Conservation (phyloP, 1,284 basidiomycete genomes). For the Malassezia psittaci region DNA sequence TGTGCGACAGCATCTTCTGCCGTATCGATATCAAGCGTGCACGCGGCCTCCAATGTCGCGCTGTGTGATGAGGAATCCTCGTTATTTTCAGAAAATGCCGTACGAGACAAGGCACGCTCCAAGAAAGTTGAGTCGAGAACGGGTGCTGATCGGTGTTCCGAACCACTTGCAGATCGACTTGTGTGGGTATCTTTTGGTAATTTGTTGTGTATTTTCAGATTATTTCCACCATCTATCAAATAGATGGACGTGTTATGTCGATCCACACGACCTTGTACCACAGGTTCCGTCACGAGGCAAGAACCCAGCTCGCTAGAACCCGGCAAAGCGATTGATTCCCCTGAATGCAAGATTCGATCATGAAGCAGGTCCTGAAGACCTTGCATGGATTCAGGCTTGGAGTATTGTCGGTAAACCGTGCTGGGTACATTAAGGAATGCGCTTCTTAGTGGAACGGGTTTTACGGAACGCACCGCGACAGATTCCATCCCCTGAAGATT, state of each 20-base stretch:
- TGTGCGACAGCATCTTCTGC: conserved; percentile 19
- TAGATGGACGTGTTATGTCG: conserved; percentile 21
- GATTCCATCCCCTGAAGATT: neutral
- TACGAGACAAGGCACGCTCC: conserved; percentile 26
- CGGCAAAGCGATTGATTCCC: conserved; percentile 17
- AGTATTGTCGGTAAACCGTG: conserved; percentile 18
- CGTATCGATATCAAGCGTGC: neutral
- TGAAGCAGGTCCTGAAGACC: conserved; percentile 18
- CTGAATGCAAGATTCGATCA: conserved; percentile 25
- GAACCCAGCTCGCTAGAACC: conserved; percentile 13
- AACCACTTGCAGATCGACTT: neutral
- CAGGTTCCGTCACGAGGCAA: conserved; percentile 34
- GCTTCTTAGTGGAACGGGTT: conserved; percentile 21
- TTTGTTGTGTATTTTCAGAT: neutral
- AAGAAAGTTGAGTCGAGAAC: conserved; percentile 37
- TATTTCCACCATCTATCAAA: conserved; percentile 16
- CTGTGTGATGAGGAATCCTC: conserved; percentile 2
- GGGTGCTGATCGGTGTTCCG: conserved; percentile 5
- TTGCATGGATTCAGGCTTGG: conserved; percentile 13
- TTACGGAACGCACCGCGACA: conserved; percentile 6
- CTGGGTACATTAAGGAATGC: conserved; percentile 28
- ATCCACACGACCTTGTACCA: conserved; percentile 31
- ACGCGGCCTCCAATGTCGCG: conserved; percentile 4
- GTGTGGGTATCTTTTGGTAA: neutral
- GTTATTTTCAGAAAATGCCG: conserved; percentile 9